Evolutionary conservation across 441 rosid species (phyloP).

Genomic region (Pelargonium citronellum): DNA sequence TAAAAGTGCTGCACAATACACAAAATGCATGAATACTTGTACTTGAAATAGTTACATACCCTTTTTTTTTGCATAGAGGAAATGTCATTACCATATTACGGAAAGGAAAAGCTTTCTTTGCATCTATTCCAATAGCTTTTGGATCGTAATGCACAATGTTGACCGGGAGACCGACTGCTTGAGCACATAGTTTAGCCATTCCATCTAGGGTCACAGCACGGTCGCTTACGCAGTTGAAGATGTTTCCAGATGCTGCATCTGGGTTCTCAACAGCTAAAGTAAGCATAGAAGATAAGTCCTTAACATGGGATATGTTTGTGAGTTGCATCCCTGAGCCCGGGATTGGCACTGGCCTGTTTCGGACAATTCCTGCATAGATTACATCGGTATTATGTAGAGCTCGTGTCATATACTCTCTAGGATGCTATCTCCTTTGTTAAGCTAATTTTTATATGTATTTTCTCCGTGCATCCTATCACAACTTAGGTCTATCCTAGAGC

Average conservation of each 20-base stretch:
- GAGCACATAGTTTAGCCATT: constrained; percentile 89
- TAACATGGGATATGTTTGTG: constrained; percentile 69
- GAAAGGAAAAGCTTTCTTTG: constrained; percentile 92
- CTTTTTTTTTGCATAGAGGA: neutral
- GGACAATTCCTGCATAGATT: constrained; percentile 56
- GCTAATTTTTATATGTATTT: too few relatives aligned
- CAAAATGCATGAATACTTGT: neutral
- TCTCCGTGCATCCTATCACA: too few relatives aligned
- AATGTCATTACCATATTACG: constrained; percentile 59
- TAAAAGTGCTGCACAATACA: constrained; percentile 68
- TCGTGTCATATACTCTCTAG: neutral
- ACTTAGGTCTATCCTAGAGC: too few relatives aligned
- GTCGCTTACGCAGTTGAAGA: constrained; percentile 87
- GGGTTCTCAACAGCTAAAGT: constrained; percentile 66
- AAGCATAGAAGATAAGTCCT: constrained; percentile 83
- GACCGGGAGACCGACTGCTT: constrained; percentile 66
- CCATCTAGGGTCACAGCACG: constrained; percentile 89
- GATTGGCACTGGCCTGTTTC: constrained; percentile 75
- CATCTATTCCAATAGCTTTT: constrained; percentile 67
- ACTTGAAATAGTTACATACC: too few relatives aligned
- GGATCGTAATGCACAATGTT: constrained; percentile 85
- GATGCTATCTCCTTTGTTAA: too few relatives aligned
- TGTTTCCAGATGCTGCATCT: constrained; percentile 52
- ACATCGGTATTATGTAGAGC: neutral
- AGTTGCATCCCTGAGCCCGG: constrained; percentile 93